phyloP scores from a whole-genome alignment of 176 grass and related monocot genomes.

The Saccharum officinarum region DNA sequence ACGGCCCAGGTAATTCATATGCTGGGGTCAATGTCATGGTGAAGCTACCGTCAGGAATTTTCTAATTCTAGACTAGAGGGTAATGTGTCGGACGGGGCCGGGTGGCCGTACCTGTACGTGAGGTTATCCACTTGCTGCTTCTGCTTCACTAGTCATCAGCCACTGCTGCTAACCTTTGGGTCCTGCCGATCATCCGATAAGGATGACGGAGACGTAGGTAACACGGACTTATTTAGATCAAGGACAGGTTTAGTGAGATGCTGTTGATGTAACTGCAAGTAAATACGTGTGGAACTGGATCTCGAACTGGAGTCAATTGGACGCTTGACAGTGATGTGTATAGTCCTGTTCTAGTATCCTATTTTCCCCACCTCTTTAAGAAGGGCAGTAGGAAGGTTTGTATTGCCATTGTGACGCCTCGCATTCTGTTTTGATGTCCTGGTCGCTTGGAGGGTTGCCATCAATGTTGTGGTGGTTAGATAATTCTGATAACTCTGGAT shows the following conservation, averaged over 20 bases:
- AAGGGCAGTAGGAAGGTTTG: not conserved
- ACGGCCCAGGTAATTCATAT: conserved; percentile 41
- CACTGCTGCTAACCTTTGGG: not conserved
- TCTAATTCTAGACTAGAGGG: not conserved
- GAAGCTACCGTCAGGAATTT: not conserved
- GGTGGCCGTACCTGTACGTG: not conserved
- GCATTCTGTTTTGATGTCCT: not conserved
- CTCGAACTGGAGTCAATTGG: not conserved
- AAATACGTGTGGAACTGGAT: conserved; percentile 10
- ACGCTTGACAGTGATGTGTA: not conserved
- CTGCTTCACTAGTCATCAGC: not conserved
- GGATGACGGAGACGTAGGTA: not conserved
- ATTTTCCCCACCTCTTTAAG: not conserved
- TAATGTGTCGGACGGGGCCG: not conserved
- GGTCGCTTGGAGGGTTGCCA: not conserved
- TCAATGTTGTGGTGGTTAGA: not conserved
- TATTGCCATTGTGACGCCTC: not conserved
- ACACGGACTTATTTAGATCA: not conserved
- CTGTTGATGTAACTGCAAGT: conserved; percentile 14
- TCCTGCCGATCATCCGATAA: not conserved
- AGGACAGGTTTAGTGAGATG: not conserved
- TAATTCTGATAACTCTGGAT: not conserved
- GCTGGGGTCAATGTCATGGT: not conserved
- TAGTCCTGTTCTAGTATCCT: not conserved
- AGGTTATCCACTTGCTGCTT: conserved; percentile 14